Conservation (phyloP, 345 rosid genomes). For the Clausena lansium region DNA sequence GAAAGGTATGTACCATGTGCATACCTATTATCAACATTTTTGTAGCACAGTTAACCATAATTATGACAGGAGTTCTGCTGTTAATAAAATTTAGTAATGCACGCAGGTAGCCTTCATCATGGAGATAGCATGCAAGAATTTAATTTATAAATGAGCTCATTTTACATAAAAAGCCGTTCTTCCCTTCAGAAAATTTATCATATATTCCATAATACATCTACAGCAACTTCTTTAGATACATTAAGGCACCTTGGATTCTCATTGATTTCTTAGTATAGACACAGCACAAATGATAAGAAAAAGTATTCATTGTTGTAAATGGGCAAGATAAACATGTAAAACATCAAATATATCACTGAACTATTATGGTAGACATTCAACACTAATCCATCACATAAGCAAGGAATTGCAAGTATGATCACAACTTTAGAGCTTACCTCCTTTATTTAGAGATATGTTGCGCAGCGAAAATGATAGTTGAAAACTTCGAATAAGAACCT, state of each 20-base stretch:
- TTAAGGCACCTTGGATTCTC: background rate
- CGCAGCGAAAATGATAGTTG: constrained; percentile 93
- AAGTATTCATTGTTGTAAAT: background rate
- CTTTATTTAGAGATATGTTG: constrained; percentile 66
- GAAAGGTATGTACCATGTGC: background rate
- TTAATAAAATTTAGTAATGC: background rate
- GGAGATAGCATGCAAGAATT: background rate
- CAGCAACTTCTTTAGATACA: background rate
- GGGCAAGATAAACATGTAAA: background rate
- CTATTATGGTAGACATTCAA: background rate
- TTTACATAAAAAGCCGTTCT: background rate
- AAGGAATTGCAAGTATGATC: background rate
- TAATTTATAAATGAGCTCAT: background rate
- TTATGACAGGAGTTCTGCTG: background rate
- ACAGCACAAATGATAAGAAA: background rate
- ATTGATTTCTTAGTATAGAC: background rate
- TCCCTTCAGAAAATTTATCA: background rate
- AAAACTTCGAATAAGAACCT: constrained; percentile 75
- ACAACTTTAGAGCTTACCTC: constrained; percentile 48
- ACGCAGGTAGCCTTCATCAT: background rate
- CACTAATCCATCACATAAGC: background rate
- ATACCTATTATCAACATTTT: background rate
- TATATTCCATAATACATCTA: background rate
- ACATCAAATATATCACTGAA: background rate
- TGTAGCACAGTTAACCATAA: background rate